Conservation (phyloP, 495 filamentous ascomycete species). For the Lophiostoma macrostomum region DNA sequence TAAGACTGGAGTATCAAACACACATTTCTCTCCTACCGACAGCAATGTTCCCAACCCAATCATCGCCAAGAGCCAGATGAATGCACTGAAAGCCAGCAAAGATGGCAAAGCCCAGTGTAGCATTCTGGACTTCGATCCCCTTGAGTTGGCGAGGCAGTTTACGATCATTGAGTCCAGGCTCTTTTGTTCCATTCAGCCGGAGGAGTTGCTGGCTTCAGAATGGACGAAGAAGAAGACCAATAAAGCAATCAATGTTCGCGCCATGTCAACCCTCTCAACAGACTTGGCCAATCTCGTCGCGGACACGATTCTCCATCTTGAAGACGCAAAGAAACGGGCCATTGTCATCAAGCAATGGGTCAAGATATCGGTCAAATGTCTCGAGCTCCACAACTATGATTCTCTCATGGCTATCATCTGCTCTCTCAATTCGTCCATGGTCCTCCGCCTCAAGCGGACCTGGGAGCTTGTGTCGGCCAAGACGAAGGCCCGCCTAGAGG, state of each 20-base stretch:
- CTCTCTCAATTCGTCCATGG: constrained; percentile 85
- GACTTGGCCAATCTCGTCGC: constrained; percentile 90
- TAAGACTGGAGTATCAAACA: constrained; percentile 72
- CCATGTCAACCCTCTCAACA: constrained; percentile 89
- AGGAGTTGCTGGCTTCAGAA: constrained; percentile 89
- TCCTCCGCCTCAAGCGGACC: constrained; percentile 83
- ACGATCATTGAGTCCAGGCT: constrained; percentile 91
- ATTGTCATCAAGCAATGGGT: constrained; percentile 96
- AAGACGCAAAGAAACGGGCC: constrained; percentile 89
- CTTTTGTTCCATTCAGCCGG: constrained; percentile 87
- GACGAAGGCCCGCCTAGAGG: constrained; percentile 74
- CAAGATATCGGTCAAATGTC: constrained; percentile 84
- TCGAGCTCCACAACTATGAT: constrained; percentile 93
- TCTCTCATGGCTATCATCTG: constrained; percentile 96
- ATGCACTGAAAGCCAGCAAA: constrained; percentile 71
- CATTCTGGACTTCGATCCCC: constrained; percentile 88
- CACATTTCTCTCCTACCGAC: constrained; percentile 64
- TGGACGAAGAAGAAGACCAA: constrained; percentile 84
- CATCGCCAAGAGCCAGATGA: constrained; percentile 72
- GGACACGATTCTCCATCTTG: constrained; percentile 84
- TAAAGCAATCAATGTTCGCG: constrained; percentile 85
- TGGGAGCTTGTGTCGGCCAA: constrained; percentile 89
- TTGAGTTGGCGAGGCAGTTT: constrained; percentile 89
- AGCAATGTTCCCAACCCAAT: constrained; percentile 65
- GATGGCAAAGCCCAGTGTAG: constrained; percentile 63